phyloP scores from a whole-genome alignment of 2,329 filamentous ascomycete genomes.

The Whalleya microplaca region DNA sequence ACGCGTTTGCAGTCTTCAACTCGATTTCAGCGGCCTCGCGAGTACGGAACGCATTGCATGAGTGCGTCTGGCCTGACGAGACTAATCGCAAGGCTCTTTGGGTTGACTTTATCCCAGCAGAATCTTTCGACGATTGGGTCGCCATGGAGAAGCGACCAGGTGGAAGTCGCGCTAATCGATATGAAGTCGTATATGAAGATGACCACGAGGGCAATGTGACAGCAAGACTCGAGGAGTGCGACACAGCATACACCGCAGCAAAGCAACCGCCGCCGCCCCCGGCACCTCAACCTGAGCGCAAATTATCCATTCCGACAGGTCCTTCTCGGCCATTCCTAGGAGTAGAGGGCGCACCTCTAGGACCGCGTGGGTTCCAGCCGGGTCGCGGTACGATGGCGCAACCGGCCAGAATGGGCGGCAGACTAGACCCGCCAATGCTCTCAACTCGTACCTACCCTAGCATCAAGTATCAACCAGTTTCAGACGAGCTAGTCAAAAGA shows the following conservation, averaged over 20 bases:
- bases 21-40: conserved; percentile 72
- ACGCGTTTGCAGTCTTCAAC: conserved; percentile 79
- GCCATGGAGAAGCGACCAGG: conserved; percentile 61
- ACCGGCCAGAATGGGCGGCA: conserved; percentile 26
- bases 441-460: conserved; percentile 47
- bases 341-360: conserved; percentile 41
- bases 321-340: conserved; percentile 34
- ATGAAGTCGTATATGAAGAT: conserved; percentile 74
- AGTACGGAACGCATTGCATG: conserved; percentile 77
- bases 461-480: conserved; percentile 60
- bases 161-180: conserved; percentile 54
- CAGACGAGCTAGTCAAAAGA: conserved; percentile 63
- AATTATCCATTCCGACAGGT: conserved; percentile 35
- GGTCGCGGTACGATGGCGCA: conserved; percentile 30
- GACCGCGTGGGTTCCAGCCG: conserved; percentile 44
- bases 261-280: conserved; percentile 19
- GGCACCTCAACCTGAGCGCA: conserved; percentile 29
- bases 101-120: conserved; percentile 86
- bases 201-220: conserved; percentile 58
- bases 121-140: conserved; percentile 75
- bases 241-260: conserved; percentile 29
- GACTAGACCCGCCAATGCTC: conserved; percentile 23
- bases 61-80: conserved; percentile 84
- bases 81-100: conserved; percentile 80
- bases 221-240: conserved; percentile 58